Conservation (phyloP, 805 yeast genomes). For the Naumovozyma castellii region DNA sequence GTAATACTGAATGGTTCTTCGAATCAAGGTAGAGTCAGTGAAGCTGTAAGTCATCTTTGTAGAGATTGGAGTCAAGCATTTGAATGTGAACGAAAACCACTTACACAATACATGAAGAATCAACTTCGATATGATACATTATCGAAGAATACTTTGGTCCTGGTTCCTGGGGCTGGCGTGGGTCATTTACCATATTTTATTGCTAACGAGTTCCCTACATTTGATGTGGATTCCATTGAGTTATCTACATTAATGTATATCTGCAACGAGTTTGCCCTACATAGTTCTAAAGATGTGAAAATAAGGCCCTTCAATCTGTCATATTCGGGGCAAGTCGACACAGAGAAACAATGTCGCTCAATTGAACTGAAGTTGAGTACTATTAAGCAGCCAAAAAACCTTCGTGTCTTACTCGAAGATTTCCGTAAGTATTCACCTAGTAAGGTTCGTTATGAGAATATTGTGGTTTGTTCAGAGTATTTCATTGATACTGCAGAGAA, state of each 20-base stretch:
- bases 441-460: constrained; percentile 31
- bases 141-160: constrained; percentile 38
- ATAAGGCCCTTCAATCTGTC: constrained; percentile 51
- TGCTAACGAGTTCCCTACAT: constrained; percentile 31
- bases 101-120: constrained; percentile 41
- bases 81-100: constrained; percentile 41
- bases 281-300: constrained; percentile 9
- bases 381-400: constrained; percentile 37
- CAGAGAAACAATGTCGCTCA: constrained; percentile 42
- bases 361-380: constrained; percentile 19
- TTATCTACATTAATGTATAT: constrained; percentile 66
- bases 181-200: constrained; percentile 70
- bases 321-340: constrained; percentile 52
- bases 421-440: constrained; percentile 44
- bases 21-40: constrained; percentile 42
- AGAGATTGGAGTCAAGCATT: constrained; percentile 66
- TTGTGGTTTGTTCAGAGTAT: constrained; percentile 58
- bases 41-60: constrained; percentile 62
- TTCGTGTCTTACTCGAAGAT: constrained; percentile 48
- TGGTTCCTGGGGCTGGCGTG: constrained; percentile 84
- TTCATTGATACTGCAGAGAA: constrained; percentile 92
- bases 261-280: constrained; percentile 51
- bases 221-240: constrained; percentile 63
- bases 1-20: constrained; percentile 2
- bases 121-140: constrained; percentile 34